Conservation (phyloP, 305 asterid genomes). For the Solanum chacoense region DNA sequence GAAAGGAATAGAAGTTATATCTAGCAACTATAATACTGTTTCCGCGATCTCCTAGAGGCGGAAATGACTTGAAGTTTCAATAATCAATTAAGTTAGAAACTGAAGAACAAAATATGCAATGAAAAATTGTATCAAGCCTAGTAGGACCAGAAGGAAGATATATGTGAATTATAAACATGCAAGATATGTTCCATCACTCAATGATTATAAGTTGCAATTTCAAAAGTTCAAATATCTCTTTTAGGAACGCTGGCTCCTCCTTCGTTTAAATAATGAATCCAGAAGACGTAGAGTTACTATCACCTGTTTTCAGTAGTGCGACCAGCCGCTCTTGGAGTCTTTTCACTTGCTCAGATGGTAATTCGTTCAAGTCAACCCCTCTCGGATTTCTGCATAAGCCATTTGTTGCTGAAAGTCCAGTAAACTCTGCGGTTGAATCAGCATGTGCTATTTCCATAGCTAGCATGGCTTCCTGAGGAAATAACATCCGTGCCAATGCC, state of each 20-base stretch:
- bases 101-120: background rate
- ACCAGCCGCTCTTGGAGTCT: constrained; percentile 49
- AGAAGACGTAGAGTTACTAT: background rate
- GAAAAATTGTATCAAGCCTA: background rate
- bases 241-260: background rate
- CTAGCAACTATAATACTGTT: background rate
- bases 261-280: background rate
- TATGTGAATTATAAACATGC: background rate
- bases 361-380: constrained; percentile 62
- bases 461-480: constrained; percentile 63
- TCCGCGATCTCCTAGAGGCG: background rate
- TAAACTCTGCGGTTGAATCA: constrained; percentile 53
- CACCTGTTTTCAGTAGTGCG: constrained; percentile 76
- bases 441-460: constrained; percentile 84
- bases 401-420: constrained; percentile 48
- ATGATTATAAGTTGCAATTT: background rate
- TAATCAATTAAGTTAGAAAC: background rate
- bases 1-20: background rate
- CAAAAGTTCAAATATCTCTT: background rate
- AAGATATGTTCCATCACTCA: background rate
- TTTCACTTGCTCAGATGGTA: constrained; percentile 70
- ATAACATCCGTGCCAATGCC: constrained; percentile 74
- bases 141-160: background rate
- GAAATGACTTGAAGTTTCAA: background rate
- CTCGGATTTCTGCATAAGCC: constrained; percentile 31